These are phyloP conservation scores for Paramecium sonneborni DNA, from an alignment of 73 alveolate species.

Conservation along the genomic window DNA sequence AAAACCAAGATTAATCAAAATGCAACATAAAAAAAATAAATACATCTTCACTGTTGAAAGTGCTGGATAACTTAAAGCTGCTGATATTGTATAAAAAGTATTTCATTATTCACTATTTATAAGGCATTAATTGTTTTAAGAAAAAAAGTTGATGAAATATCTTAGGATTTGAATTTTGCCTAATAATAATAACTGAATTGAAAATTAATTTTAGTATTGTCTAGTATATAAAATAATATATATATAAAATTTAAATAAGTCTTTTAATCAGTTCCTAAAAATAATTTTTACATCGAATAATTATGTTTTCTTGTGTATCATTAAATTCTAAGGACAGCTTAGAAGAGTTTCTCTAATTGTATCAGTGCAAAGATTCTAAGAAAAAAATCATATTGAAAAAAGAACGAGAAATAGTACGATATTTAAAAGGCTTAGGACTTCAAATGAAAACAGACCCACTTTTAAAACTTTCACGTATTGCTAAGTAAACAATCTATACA, in stretches of 20 bases:
- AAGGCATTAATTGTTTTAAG: background rate
- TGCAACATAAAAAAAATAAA: slow-evolving; percentile 84
- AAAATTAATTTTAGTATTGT: background rate
- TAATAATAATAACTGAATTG: background rate
- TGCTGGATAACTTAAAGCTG: slow-evolving; percentile 91
- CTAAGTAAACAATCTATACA: background rate
- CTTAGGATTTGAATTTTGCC: background rate
- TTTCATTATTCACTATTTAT: slow-evolving; percentile 52
- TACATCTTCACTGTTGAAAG: slow-evolving; percentile 88
- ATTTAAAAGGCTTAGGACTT: background rate
- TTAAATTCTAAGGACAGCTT: background rate
- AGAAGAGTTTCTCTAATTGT: background rate
- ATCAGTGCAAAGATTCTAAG: slow-evolving; percentile 9
- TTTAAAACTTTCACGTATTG: background rate
- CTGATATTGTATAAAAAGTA: slow-evolving; percentile 84
- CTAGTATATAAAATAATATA: background rate
- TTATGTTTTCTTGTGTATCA: background rate
- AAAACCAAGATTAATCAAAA: slow-evolving; percentile 82
- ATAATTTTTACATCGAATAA: background rate
- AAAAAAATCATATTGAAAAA: background rate
- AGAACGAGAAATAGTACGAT: background rate
- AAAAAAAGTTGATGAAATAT: background rate
- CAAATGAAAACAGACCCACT: slow-evolving; percentile 41
- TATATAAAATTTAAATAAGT: background rate
- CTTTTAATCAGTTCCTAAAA: background rate